phyloP scores from a whole-genome alignment of 352 stramenopile genomes.

The Pythium dissimile region DNA sequence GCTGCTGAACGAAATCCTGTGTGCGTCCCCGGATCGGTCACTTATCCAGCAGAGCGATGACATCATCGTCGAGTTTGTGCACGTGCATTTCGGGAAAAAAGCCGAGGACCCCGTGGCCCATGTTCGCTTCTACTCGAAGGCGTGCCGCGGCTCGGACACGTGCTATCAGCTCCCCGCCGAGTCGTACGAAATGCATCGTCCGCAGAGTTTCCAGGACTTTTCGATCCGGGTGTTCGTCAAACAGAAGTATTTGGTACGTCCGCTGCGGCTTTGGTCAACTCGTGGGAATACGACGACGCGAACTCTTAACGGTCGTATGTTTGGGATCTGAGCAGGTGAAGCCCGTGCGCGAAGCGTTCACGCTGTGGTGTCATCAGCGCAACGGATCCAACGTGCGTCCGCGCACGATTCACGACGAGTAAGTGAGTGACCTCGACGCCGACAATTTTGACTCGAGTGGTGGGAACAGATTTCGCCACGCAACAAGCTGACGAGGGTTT shows the following conservation, averaged over 20 bases:
- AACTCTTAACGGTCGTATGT: neutral
- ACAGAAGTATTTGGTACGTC: slow-evolving; percentile 46
- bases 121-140: slow-evolving; percentile 81
- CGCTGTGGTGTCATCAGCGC: slow-evolving; percentile 8
- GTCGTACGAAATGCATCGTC: slow-evolving; percentile 67
- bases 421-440: neutral
- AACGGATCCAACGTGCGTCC: slow-evolving; percentile 20
- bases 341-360: slow-evolving; percentile 34
- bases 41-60: slow-evolving; percentile 39
- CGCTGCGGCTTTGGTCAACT: neutral
- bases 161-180: slow-evolving; percentile 56
- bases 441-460: neutral
- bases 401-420: slow-evolving; percentile 10
- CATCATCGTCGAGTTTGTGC: slow-evolving; percentile 80
- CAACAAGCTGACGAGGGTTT: no score
- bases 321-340: neutral
- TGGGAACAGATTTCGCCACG: no score
- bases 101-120: slow-evolving; percentile 62
- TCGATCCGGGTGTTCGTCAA: slow-evolving; percentile 77
- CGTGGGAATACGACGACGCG: neutral
- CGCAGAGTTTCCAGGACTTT: slow-evolving; percentile 58
- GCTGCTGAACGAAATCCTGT: slow-evolving; percentile 59
- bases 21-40: slow-evolving; percentile 28
- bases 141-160: slow-evolving; percentile 31
- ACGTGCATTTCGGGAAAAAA: slow-evolving; percentile 81